A percentile compares a stretch with the other conserved stretches of the same genome.
Conservation (phyloP, 176 grass and related monocot genomes). For the Bothriochloa decipiens region DNA sequence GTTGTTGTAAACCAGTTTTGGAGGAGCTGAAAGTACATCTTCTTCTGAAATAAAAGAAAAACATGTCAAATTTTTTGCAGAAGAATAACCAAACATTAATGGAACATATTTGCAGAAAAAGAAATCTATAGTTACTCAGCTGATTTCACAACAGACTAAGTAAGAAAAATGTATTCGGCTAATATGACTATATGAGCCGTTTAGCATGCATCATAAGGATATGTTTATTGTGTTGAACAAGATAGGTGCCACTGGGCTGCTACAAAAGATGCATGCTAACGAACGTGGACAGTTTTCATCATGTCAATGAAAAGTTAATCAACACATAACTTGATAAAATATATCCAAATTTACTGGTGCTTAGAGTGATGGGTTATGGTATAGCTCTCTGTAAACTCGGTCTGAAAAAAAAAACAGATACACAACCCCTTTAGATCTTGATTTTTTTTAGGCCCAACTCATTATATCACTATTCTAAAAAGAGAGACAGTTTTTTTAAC, state of each 20-base stretch:
- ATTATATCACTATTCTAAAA: neutral
- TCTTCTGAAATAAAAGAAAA: slow-evolving; percentile 63
- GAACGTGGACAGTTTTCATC: neutral
- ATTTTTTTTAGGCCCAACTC: neutral
- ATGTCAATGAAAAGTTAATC: neutral
- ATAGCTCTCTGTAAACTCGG: neutral
- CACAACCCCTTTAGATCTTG: neutral
- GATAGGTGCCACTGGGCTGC: slow-evolving; percentile 1
- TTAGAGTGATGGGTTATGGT: neutral
- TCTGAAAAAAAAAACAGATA: neutral
- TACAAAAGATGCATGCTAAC: neutral
- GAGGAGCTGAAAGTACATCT: slow-evolving; percentile 93
- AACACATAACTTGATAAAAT: neutral
- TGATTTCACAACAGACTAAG: slow-evolving; percentile 1
- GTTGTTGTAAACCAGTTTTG: slow-evolving; percentile 90
- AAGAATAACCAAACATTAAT: neutral
- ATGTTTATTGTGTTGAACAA: neutral
- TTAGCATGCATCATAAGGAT: no score
- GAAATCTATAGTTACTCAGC: neutral
- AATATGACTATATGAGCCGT: slow-evolving; percentile 1
- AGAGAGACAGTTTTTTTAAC: no score
- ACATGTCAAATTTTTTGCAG: slow-evolving; percentile 17
- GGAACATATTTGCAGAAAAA: neutral
- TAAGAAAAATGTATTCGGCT: neutral
- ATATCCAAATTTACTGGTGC: neutral